phyloP scores from a whole-genome alignment of 331 rosid genomes.

The Saraca asoca region DNA sequence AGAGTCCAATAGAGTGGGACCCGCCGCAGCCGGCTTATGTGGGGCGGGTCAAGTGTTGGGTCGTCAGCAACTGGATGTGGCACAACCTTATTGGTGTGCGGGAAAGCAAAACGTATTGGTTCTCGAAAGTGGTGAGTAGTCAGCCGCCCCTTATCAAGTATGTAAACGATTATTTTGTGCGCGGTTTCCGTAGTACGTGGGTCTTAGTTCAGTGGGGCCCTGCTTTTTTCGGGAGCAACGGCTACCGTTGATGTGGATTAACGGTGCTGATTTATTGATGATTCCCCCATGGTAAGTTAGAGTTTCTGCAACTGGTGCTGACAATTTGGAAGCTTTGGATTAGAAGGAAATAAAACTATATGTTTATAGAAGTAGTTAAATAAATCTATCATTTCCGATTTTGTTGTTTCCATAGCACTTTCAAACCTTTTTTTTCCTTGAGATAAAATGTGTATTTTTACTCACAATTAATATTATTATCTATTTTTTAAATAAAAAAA shows the following conservation, averaged over 20 bases:
- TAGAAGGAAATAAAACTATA: too few species aligned
- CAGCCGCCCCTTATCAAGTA: conserved; percentile 45
- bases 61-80: conserved; percentile 22
- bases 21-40: conserved; percentile 36
- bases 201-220: conserved; percentile 15
- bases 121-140: conserved; percentile 40
- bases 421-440: too few species aligned
- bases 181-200: conserved; percentile 42
- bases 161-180: conserved; percentile 18
- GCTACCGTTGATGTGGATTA: neutral
- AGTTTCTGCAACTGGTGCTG: too few species aligned
- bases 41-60: conserved; percentile 6
- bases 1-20: conserved; percentile 22
- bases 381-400: too few species aligned
- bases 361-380: too few species aligned
- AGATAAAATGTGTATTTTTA: too few species aligned
- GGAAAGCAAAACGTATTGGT: conserved; percentile 37
- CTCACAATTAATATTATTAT: too few species aligned
- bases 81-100: neutral
- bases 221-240: neutral
- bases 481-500: too few species aligned
- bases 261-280: too few species aligned
- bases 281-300: too few species aligned
- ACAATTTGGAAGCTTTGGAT: too few species aligned
- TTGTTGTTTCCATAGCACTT: too few species aligned